These are phyloP conservation scores for Aegilops bicornis DNA, from an alignment of 176 grass and related monocot genomes.

Conservation along the genomic window DNA sequence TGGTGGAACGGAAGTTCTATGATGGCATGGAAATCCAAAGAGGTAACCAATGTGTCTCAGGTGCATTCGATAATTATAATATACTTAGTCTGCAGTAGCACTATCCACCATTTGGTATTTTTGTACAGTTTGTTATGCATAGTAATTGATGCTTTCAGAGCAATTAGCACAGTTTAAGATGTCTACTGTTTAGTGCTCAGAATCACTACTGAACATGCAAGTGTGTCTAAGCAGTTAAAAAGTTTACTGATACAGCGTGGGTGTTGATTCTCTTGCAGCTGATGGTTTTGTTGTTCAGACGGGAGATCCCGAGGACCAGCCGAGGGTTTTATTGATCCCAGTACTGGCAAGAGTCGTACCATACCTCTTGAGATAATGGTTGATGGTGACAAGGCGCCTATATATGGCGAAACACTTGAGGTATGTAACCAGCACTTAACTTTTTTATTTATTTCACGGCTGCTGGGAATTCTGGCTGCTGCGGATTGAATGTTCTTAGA, in stretches of 20 bases:
- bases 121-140: background rate
- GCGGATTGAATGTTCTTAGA: slow-evolving; percentile 2
- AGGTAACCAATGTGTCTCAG: slow-evolving; percentile 35
- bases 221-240: slow-evolving; percentile 16
- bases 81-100: slow-evolving; percentile 3
- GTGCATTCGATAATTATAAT: slow-evolving; percentile 2
- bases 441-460: slow-evolving; percentile 2
- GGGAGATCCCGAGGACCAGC: slow-evolving; percentile 87
- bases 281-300: slow-evolving; percentile 99
- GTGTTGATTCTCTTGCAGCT: slow-evolving; percentile 60
- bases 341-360: slow-evolving; percentile 73
- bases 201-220: slow-evolving; percentile 18
- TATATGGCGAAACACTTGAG: slow-evolving; percentile 93
- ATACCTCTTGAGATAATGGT: slow-evolving; percentile 92
- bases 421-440: slow-evolving; percentile 28
- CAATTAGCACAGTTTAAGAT: slow-evolving; percentile 4
- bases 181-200: background rate
- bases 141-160: background rate
- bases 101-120: background rate
- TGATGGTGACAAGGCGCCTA: slow-evolving; percentile 66
- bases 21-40: slow-evolving; percentile 99
- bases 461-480: slow-evolving; percentile 14
- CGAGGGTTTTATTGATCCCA: slow-evolving; percentile 92
- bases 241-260: background rate
- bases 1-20: slow-evolving; percentile 91